Conservation (phyloP, 2,329 filamentous ascomycete species). For the Rugonectria rugulosa region DNA sequence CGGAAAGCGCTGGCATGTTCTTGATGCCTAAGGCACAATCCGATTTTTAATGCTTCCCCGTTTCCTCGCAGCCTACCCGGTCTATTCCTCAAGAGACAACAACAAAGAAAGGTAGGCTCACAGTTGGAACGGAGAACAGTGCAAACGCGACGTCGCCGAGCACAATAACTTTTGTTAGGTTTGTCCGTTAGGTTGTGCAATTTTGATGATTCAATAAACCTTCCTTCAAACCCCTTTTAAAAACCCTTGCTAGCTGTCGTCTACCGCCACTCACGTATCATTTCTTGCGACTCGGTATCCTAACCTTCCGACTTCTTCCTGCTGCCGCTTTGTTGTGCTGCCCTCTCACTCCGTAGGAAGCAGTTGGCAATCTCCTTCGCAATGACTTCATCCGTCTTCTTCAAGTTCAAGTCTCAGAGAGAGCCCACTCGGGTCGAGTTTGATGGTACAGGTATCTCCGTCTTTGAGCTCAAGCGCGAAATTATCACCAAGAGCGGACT, state of each 20-base stretch:
- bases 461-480: conserved; percentile 98
- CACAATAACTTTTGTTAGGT: no score
- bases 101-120: no score
- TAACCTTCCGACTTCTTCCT: conserved; percentile 33
- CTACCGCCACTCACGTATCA: conserved; percentile 7
- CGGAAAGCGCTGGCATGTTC: no score
- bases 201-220: no score
- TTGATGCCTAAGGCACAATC: no score
- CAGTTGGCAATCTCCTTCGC: conserved; percentile 46
- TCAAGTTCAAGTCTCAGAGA: conserved; percentile 99
- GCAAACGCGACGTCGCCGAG: no score
- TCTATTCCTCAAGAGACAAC: no score
- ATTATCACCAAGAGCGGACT: conserved; percentile 95
- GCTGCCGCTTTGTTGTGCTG: conserved; percentile 33
- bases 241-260: conserved; percentile 34
- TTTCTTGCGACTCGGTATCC: conserved; percentile 25
- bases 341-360: conserved; percentile 39
- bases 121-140: no score
- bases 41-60: no score
- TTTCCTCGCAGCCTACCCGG: no score
- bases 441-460: conserved; percentile 96
- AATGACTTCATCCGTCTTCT: conserved; percentile 98
- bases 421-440: conserved; percentile 94
- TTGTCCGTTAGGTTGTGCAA: no score
- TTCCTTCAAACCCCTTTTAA: conserved; percentile 34